phyloP scores from a whole-genome alignment of 2,329 filamentous ascomycete genomes.

The Alternaria viburni region DNA sequence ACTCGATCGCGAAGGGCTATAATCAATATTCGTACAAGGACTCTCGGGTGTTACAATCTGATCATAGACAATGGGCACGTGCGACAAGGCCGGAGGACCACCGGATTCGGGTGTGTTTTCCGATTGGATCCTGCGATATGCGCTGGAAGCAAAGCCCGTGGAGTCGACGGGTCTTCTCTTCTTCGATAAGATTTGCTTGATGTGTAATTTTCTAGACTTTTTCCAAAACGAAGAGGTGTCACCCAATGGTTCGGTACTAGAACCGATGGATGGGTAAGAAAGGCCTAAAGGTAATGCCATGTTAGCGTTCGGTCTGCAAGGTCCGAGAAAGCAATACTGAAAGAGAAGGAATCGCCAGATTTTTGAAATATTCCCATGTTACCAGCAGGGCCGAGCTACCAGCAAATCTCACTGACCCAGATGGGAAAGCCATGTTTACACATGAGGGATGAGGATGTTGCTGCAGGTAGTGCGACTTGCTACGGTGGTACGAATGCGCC shows the following conservation, averaged over 20 bases:
- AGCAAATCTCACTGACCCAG: constrained; percentile 25
- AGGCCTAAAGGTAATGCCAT: constrained; percentile 50
- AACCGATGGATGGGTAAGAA: constrained; percentile 44
- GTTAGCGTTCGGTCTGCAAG: constrained; percentile 39
- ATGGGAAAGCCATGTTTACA: constrained; percentile 37
- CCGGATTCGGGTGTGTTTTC: constrained; percentile 23
- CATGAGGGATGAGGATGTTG: constrained; percentile 37
- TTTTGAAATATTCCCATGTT: constrained; percentile 42
- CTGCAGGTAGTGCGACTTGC: constrained; percentile 42
- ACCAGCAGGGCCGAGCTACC: constrained; percentile 41
- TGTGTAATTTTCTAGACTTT: constrained; percentile 36
- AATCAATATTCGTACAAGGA: constrained; percentile 42
- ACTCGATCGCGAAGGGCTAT: constrained; percentile 42
- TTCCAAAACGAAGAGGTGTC: constrained; percentile 43
- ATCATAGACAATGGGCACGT: constrained; percentile 55
- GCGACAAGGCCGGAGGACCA: constrained; percentile 34
- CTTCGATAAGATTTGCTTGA: constrained; percentile 37
- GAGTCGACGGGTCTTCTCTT: constrained; percentile 38
- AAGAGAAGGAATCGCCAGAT: constrained; percentile 33
- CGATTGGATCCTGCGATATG: constrained; percentile 31
- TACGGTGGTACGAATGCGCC: constrained; percentile 37
- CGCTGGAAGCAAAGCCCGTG: constrained; percentile 34
- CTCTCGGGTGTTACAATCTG: constrained; percentile 44
- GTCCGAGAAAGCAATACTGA: constrained; percentile 25
- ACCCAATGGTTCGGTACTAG: constrained; percentile 43